These are phyloP conservation scores for Testicularia cyperi DNA, from an alignment of 1,284 basidiomycete genomes.

Conservation along the genomic window DNA sequence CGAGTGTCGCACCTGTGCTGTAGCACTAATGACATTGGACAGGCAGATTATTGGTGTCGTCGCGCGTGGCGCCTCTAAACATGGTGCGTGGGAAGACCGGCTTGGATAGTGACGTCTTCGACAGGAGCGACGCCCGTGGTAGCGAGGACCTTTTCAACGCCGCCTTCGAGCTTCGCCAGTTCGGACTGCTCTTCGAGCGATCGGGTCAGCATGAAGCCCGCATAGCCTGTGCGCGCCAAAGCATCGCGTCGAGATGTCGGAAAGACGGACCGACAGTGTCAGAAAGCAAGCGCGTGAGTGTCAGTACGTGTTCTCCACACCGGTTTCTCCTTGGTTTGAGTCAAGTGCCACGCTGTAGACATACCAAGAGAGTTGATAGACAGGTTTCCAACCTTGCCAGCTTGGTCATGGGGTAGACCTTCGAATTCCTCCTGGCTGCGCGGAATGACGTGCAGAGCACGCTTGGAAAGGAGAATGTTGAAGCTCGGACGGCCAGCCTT, in stretches of 20 bases:
- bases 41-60: too few species aligned
- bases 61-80: constrained; percentile 1
- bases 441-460: constrained; percentile 56
- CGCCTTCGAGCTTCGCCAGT: constrained; percentile 20
- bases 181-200: constrained; percentile 40
- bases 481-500: constrained; percentile 32
- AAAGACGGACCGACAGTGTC: too few species aligned
- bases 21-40: too few species aligned
- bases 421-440: constrained; percentile 40
- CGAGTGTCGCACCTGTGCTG: too few species aligned
- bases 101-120: constrained; percentile 31
- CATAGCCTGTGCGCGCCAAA: constrained; percentile 26
- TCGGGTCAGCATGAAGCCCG: constrained; percentile 49
- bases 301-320: too few species aligned
- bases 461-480: constrained; percentile 51
- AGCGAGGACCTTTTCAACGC: constrained; percentile 24
- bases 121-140: constrained; percentile 28
- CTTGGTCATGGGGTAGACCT: constrained; percentile 5
- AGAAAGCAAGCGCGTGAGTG: too few species aligned
- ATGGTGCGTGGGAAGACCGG: constrained; percentile 24
- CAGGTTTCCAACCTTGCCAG: constrained; percentile 29
- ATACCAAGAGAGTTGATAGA: constrained; percentile 47
- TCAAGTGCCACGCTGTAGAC: too few species aligned
- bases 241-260: too few species aligned
- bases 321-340: too few species aligned